Evolutionary conservation across 768 basidiomycete species (phyloP), one percentile per base, ranked within the genome.

Genomic region (Amylocystis lapponica): DNA sequence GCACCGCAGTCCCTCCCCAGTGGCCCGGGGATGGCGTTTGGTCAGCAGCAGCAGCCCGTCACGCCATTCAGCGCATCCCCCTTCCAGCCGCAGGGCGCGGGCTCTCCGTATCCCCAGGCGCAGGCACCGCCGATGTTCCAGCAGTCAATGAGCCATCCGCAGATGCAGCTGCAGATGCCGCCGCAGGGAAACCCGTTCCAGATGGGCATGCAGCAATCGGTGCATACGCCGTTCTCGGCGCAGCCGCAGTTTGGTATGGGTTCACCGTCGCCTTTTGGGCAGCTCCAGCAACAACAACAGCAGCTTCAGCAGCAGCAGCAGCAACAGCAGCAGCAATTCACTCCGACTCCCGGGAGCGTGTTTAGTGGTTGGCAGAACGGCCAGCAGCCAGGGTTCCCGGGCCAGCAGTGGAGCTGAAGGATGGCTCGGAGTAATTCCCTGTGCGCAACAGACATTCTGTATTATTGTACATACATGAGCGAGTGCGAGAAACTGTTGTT

Each of bases 81-180:
- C 30, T 36, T 48, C 39, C 43, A 50, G 27, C 31, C 33, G 13
- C 46, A 47, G 26, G 20, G 5, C 44, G 16, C 20, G 41, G 41
- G 13, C 29, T 29, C 14, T 27, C 29, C 14, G 11, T 19, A 59
- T 31, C 60, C 60, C 16, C 54, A 48, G 27, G 48, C 37, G 29
- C 23, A 49, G 36, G 62, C 56, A 32, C 55, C 62, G 30, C 54
- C 58, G 11, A 59, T 54, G 31, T 42, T 52, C 17, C 63, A 64
- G 43, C 50, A 61, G 25, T 50, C 50, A 13, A 46, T 51, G 7
- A 54, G 40, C 52, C 53, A 34, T 64, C 66, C 63, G 5, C 67
- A 65, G 51, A 61, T 65, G 60, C 58, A 47, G 37, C 36, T 46
- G 39, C 52, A 55, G 29, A 29, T 31, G 5, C 34, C 42, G 25